Percentiles rank a stretch among this genome's conserved stretches.
Conservation (phyloP, 192 early-diverging fungal genomes). For the Funneliformis mosseae region DNA sequence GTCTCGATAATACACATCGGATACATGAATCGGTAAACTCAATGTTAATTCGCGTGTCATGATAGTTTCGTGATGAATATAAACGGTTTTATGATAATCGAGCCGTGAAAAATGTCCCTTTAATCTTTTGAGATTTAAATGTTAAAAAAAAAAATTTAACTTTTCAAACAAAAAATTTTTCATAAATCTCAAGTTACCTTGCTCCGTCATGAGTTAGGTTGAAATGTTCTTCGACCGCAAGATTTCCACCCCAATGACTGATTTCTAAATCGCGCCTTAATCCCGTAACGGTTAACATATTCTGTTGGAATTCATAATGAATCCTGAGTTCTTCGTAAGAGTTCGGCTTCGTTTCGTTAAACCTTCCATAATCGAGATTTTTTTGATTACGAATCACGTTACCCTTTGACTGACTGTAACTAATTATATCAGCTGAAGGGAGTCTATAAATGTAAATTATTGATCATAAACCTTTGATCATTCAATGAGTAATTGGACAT, state of each 20-base stretch:
- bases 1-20: constrained; percentile 83
- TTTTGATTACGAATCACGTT: constrained; percentile 50
- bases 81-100: constrained; percentile 58
- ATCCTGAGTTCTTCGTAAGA: constrained; percentile 50
- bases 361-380: constrained; percentile 77
- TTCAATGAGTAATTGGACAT: not conserved
- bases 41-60: constrained; percentile 50
- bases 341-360: constrained; percentile 47
- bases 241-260: constrained; percentile 81
- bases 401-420: constrained; percentile 43
- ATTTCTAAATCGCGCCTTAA: constrained; percentile 75
- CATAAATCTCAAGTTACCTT: constrained; percentile 53
- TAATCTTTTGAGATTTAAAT: constrained; percentile 40
- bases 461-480: not conserved
- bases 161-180: constrained; percentile 30
- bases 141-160: not conserved
- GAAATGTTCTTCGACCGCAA: constrained; percentile 84
- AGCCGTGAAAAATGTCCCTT: constrained; percentile 72
- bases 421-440: constrained; percentile 42
- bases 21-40: constrained; percentile 61
- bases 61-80: constrained; percentile 54
- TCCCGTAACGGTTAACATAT: constrained; percentile 59
- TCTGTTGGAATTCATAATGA: constrained; percentile 66
- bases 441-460: constrained; percentile 33
- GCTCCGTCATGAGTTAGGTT: constrained; percentile 77